Evolutionary conservation across 805 yeast species (phyloP).

Genomic region (Kluyveromyces lactis): DNA sequence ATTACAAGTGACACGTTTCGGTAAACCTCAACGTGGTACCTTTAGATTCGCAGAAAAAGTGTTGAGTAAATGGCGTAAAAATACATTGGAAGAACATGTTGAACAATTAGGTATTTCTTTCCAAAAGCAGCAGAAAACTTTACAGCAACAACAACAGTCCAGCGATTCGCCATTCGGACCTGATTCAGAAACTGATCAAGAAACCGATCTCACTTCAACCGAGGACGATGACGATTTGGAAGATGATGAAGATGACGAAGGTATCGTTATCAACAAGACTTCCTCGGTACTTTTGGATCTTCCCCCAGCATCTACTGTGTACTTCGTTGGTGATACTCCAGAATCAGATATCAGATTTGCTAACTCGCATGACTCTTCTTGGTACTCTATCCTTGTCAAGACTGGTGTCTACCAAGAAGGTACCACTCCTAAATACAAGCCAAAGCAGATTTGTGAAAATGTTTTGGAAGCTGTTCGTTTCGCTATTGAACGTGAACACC

Average conservation of each 20-base stretch:
- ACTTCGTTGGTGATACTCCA: constrained; percentile 86
- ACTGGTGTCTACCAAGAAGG: constrained; percentile 84
- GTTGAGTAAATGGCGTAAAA: constrained; percentile 68
- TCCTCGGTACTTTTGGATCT: constrained; percentile 43
- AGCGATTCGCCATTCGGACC: constrained; percentile 11
- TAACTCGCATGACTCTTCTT: constrained; percentile 73
- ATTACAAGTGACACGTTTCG: constrained; percentile 72
- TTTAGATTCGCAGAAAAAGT: constrained; percentile 78
- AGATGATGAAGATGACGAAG: constrained; percentile 31
- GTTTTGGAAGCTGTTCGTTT: constrained; percentile 77
- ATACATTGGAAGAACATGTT: constrained; percentile 66
- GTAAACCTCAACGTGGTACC: constrained; percentile 85
- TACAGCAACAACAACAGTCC: constrained; percentile 23
- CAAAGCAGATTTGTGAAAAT: constrained; percentile 63
- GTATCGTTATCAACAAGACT: constrained; percentile 38
- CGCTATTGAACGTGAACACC: constrained; percentile 77
- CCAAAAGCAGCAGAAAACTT: constrained; percentile 20
- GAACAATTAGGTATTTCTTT: constrained; percentile 35
- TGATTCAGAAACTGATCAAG: constrained; percentile 7
- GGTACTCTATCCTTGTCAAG: constrained; percentile 79
- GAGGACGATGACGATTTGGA: constrained; percentile 21
- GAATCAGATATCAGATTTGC: constrained; percentile 85
- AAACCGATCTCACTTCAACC: constrained; percentile 5
- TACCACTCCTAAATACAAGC: constrained; percentile 68
- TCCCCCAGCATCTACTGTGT: constrained; percentile 80